phyloP scores from a whole-genome alignment of 148 eudicot species.

The Cornus kousa region DNA sequence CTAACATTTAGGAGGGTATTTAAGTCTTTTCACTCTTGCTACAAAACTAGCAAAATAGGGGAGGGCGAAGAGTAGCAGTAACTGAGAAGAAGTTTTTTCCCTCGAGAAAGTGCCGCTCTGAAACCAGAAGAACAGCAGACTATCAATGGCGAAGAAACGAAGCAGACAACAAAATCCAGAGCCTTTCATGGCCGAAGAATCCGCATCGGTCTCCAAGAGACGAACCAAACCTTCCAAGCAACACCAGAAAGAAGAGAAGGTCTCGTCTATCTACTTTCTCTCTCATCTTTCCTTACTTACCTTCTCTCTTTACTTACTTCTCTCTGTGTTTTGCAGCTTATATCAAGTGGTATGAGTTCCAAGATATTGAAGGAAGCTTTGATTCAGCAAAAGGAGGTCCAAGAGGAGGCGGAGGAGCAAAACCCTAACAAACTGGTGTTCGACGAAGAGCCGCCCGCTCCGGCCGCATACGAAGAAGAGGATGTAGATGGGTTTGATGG shows the following conservation, averaged over 20 bases:
- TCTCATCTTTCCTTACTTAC: not conserved
- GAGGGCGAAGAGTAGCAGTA: no score
- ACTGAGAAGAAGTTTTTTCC: not conserved
- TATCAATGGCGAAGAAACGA: slow-evolving; percentile 54
- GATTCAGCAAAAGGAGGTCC: slow-evolving; percentile 76
- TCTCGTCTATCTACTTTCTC: not conserved
- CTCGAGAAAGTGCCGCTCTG: no score
- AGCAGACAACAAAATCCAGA: slow-evolving; percentile 56
- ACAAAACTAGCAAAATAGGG: no score
- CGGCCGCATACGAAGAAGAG: slow-evolving; percentile 28
- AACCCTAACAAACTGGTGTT: slow-evolving; percentile 26
- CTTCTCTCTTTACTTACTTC: not conserved
- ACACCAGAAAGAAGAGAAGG: slow-evolving; percentile 62
- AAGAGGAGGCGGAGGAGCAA: slow-evolving; percentile 51
- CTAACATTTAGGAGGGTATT: no score
- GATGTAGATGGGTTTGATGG: slow-evolving; percentile 66
- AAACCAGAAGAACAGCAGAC: no score
- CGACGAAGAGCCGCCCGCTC: slow-evolving; percentile 13
- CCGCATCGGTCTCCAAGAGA: slow-evolving; percentile 33
- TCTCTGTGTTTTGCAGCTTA: slow-evolving; percentile 34
- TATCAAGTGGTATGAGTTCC: slow-evolving; percentile 60
- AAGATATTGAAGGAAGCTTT: slow-evolving; percentile 77
- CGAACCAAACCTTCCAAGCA: slow-evolving; percentile 53
- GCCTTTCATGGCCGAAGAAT: slow-evolving; percentile 43
- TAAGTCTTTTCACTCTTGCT: no score